Evolutionary conservation across 2,329 filamentous ascomycete species (phyloP).

Genomic region (Xylaria sp.): DNA sequence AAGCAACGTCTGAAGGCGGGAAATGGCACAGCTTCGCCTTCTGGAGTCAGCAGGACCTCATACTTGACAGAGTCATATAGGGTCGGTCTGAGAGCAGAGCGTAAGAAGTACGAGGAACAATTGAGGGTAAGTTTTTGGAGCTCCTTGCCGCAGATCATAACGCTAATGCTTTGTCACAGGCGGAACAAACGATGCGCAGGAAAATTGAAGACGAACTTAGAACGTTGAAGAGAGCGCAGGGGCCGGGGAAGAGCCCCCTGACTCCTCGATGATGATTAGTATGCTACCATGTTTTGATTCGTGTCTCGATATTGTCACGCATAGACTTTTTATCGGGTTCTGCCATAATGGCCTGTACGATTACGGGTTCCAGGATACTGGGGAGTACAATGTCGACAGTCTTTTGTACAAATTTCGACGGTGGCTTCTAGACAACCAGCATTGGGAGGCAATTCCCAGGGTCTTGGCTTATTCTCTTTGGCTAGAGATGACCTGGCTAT

Average conservation of each 20-base stretch:
- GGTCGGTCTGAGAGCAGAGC: conserved; percentile 46
- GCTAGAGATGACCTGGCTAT: conserved; percentile 22
- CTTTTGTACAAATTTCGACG: conserved; percentile 29
- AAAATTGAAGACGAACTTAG: conserved; percentile 49
- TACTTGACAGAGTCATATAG: conserved; percentile 50
- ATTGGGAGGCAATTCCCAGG: conserved; percentile 31
- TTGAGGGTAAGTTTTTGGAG: conserved; percentile 45
- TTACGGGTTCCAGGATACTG: conserved; percentile 30
- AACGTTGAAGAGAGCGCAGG: conserved; percentile 46
- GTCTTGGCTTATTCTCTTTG: conserved; percentile 31
- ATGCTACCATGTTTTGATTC: conserved; percentile 25
- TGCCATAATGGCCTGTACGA: conserved; percentile 21
- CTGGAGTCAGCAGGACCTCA: conserved; percentile 44
- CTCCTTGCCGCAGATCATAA: neutral
- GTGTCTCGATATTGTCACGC: conserved; percentile 20
- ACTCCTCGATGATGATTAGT: conserved; percentile 35
- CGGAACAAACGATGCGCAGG: conserved; percentile 47
- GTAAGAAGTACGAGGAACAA: conserved; percentile 51
- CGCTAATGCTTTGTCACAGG: conserved; percentile 41
- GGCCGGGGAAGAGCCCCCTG: conserved; percentile 44
- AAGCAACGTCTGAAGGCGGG: conserved; percentile 45
- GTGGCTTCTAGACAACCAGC: conserved; percentile 33
- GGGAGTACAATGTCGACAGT: conserved; percentile 27
- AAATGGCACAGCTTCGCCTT: conserved; percentile 43
- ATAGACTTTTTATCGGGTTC: conserved; percentile 9